A percentile compares a stretch with the other conserved stretches of the same genome.
Conservation (phyloP, 2,329 filamentous ascomycete genomes). For the Claviceps humidiphila region DNA sequence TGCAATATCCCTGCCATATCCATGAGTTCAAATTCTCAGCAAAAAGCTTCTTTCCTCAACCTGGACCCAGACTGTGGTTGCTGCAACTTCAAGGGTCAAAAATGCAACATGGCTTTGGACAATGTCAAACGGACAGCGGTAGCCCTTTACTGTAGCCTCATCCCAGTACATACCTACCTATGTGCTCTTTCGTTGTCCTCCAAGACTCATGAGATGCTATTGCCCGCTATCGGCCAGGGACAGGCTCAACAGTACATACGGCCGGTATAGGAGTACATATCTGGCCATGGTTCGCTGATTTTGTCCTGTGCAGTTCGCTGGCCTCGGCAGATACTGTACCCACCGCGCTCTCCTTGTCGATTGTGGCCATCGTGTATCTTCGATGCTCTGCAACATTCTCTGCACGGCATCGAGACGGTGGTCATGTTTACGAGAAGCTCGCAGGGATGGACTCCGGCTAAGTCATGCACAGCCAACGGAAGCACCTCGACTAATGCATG, state of each 20-base stretch:
- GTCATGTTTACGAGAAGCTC: too few relatives aligned
- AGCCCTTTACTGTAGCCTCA: not conserved
- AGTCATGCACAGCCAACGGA: too few relatives aligned
- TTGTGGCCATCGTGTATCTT: not conserved
- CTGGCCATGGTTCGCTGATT: not conserved
- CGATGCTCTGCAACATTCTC: not conserved
- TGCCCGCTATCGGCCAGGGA: too few relatives aligned
- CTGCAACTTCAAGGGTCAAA: conserved; percentile 3
- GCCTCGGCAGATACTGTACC: not conserved
- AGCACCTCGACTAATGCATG: too few relatives aligned
- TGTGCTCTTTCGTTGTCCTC: too few relatives aligned
- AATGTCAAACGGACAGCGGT: not conserved
- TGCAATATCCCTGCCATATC: not conserved
- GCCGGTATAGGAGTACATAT: not conserved
- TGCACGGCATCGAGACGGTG: not conserved
- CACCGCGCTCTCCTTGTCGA: not conserved
- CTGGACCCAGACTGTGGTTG: not conserved
- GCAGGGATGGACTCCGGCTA: too few relatives aligned
- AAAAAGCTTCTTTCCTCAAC: not conserved
- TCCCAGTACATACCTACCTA: too few relatives aligned
- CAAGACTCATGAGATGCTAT: too few relatives aligned
- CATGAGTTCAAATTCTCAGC: too few relatives aligned
- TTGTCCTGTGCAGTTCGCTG: not conserved
- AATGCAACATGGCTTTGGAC: not conserved
- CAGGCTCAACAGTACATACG: too few relatives aligned